Conservation (phyloP, 2,329 filamentous ascomycete genomes). For the Botryosphaeria dothidea region DNA sequence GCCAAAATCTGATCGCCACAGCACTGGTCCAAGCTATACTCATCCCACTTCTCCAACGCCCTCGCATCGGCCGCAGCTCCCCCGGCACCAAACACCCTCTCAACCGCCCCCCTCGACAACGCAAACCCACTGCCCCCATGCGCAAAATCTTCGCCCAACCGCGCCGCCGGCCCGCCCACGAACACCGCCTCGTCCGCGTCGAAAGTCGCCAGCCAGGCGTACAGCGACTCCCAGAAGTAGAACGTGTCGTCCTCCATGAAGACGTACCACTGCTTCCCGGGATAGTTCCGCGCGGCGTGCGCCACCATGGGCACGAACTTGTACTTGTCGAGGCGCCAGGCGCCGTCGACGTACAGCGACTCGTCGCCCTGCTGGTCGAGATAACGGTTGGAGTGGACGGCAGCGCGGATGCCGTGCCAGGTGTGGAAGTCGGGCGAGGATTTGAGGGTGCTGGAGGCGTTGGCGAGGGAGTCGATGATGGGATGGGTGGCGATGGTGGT, state of each 20-base stretch:
- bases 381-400: slow-evolving; percentile 19
- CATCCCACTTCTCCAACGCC: slow-evolving; percentile 30
- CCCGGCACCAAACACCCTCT: slow-evolving; percentile 28
- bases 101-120: slow-evolving; percentile 52
- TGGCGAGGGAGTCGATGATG: slow-evolving; percentile 49
- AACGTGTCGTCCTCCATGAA: slow-evolving; percentile 41
- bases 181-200: slow-evolving; percentile 39
- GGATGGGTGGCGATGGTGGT: slow-evolving; percentile 53
- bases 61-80: slow-evolving; percentile 37
- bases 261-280: slow-evolving; percentile 37
- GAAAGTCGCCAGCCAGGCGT: slow-evolving; percentile 41
- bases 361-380: slow-evolving; percentile 39
- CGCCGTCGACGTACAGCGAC: slow-evolving; percentile 42
- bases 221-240: slow-evolving; percentile 41
- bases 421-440: slow-evolving; percentile 52
- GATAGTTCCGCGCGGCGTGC: slow-evolving; percentile 44
- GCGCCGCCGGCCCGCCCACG: slow-evolving; percentile 42
- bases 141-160: slow-evolving; percentile 34
- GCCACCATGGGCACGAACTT: slow-evolving; percentile 60
- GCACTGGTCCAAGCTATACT: slow-evolving; percentile 31
- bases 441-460: slow-evolving; percentile 43
- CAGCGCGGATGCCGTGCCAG: slow-evolving; percentile 37
- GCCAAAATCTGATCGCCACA: slow-evolving; percentile 42
- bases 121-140: slow-evolving; percentile 48
- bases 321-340: slow-evolving; percentile 60